Evolutionary conservation across 164 flowering plant genomes (phyloP).

Genomic region (Akebia trifoliata): DNA sequence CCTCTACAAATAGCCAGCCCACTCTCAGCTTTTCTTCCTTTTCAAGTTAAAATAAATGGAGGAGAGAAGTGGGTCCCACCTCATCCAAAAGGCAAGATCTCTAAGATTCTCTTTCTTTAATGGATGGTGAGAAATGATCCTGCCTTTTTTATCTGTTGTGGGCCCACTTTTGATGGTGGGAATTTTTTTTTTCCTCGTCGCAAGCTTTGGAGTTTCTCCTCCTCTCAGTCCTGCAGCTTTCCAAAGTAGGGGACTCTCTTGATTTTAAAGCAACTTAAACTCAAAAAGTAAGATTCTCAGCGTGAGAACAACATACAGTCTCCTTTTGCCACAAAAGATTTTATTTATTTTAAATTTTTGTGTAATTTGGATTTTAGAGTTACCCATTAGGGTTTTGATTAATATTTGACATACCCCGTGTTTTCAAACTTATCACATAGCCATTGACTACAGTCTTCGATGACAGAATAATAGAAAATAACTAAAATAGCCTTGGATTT

Average conservation of each 20-base stretch:
- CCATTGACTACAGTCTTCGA: too few species aligned
- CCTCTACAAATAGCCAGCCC: neutral
- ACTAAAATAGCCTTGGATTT: too few species aligned
- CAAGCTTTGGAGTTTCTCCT: conserved; percentile 1
- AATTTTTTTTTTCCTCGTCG: neutral
- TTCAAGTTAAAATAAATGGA: conserved; percentile 18
- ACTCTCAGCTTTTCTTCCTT: conserved; percentile 17
- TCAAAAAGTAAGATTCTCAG: conserved; percentile 4
- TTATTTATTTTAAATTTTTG: too few species aligned
- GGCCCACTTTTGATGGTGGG: conserved; percentile 23
- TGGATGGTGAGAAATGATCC: conserved; percentile 34
- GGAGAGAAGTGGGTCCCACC: conserved; percentile 27
- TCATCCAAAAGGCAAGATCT: conserved; percentile 38
- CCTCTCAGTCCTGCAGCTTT: neutral
- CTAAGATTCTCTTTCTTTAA: conserved; percentile 38
- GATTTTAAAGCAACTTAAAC: conserved; percentile 3
- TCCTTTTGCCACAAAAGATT: too few species aligned
- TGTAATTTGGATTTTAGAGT: too few species aligned
- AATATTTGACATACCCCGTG: too few species aligned
- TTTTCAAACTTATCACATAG: too few species aligned
- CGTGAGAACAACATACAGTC: too few species aligned
- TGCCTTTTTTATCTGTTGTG: conserved; percentile 30
- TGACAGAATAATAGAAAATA: too few species aligned
- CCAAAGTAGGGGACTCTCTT: neutral
- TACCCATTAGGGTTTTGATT: too few species aligned